Evolutionary conservation across 2,329 filamentous ascomycete genomes (phyloP).

Genomic region (Xylaria polymorpha): DNA sequence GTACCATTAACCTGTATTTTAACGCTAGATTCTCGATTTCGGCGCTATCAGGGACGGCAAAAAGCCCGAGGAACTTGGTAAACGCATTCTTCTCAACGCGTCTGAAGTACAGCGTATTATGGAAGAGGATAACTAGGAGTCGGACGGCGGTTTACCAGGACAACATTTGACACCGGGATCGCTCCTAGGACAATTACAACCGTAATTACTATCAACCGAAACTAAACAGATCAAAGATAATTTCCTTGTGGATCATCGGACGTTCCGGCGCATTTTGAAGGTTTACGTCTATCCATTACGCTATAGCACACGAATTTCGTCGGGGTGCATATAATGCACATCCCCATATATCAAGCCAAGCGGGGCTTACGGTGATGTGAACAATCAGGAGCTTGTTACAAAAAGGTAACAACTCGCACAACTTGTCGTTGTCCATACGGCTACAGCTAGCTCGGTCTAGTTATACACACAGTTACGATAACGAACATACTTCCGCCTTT

Average conservation of each 20-base stretch:
- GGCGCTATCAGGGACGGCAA: slow-evolving; percentile 91
- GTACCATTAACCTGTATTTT: slow-evolving; percentile 49
- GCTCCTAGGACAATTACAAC: neutral
- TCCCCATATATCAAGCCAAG: neutral
- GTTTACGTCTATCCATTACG: slow-evolving; percentile 4
- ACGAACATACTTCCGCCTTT: slow-evolving; percentile 9
- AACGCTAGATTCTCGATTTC: slow-evolving; percentile 88
- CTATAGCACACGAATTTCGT: neutral
- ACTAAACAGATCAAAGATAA: neutral
- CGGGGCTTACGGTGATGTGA: neutral
- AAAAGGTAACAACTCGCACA: neutral
- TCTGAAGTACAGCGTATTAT: slow-evolving; percentile 60
- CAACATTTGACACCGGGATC: neutral
- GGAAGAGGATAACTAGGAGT: slow-evolving; percentile 46
- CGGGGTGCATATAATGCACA: slow-evolving; percentile 16
- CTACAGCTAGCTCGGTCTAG: slow-evolving; percentile 3
- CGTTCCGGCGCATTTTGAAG: neutral
- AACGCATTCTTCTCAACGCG: slow-evolving; percentile 76
- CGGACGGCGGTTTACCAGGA: neutral
- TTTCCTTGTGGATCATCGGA: neutral
- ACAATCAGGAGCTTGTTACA: neutral
- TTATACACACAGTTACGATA: slow-evolving; percentile 11
- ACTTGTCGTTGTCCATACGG: neutral
- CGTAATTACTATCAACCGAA: neutral
- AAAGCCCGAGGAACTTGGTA: slow-evolving; percentile 79